Evolutionary conservation across 208 protist genomes (phyloP).

Genomic region (Trypanosoma rangeli): DNA sequence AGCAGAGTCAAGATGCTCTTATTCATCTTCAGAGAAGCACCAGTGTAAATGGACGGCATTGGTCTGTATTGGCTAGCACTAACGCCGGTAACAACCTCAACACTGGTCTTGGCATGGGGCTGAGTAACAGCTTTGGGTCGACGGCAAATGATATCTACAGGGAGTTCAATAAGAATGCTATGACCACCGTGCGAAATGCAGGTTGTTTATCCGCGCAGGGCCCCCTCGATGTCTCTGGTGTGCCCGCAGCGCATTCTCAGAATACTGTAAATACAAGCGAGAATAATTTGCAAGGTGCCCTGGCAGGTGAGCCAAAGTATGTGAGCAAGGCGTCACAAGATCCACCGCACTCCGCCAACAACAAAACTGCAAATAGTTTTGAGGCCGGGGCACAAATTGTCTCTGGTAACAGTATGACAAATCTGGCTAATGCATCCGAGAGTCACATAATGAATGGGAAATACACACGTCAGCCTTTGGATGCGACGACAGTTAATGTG

Average conservation of each 20-base stretch:
- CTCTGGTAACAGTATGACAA: neutral
- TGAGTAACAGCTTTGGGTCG: conserved; percentile 18
- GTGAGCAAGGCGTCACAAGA: neutral
- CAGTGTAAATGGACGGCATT: conserved; percentile 67
- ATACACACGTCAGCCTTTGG: conserved; percentile 8
- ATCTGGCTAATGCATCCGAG: neutral
- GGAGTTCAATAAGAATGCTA: conserved; percentile 32
- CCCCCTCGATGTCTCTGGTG: neutral
- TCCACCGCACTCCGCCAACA: neutral
- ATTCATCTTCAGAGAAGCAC: conserved; percentile 81
- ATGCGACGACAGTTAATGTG: conserved; percentile 15
- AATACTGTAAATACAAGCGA: neutral
- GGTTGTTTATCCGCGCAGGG: neutral
- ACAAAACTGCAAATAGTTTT: neutral
- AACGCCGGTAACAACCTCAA: conserved; percentile 1
- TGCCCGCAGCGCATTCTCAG: neutral
- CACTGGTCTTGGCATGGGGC: conserved; percentile 12
- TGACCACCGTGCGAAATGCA: conserved; percentile 7
- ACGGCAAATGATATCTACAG: conserved; percentile 26
- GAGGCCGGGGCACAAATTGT: neutral
- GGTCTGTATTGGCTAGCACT: conserved; percentile 36
- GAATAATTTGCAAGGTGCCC: neutral
- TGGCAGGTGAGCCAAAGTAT: neutral
- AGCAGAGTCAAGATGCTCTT: conserved; percentile 73
- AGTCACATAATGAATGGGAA: conserved; percentile 1